These are phyloP conservation scores for Cercospora berteroae DNA, from an alignment of 2,329 filamentous ascomycete species.

Conservation along the genomic window DNA sequence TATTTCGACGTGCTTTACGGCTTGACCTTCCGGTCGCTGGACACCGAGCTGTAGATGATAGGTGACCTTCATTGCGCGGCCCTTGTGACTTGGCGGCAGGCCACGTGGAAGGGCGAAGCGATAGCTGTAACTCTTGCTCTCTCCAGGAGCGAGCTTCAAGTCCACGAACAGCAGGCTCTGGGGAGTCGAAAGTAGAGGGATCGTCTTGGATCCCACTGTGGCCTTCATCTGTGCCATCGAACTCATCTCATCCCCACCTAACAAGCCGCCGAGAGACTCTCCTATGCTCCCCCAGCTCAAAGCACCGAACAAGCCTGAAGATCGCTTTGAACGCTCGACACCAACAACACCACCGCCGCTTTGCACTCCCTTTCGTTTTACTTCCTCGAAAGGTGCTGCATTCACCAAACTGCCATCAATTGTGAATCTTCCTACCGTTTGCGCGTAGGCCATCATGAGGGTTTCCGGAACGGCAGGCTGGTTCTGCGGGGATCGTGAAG, in stretches of 20 bases:
- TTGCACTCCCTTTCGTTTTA: conserved; percentile 91
- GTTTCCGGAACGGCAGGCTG: conserved; percentile 64
- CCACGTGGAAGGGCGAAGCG: conserved; percentile 81
- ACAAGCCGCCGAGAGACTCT: conserved; percentile 79
- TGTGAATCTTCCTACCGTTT: conserved; percentile 87
- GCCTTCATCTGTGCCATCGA: conserved; percentile 95
- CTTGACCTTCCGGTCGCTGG: conserved; percentile 76
- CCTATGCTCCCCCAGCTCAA: conserved; percentile 88
- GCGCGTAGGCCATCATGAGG: conserved; percentile 96
- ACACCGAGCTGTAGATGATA: conserved; percentile 92
- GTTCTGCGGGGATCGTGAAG: conserved; percentile 40
- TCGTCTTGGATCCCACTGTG: conserved; percentile 77
- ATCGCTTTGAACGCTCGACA: conserved; percentile 69
- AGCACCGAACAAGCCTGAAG: conserved; percentile 75
- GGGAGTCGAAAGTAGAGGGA: conserved; percentile 89
- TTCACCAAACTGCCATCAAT: conserved; percentile 90
- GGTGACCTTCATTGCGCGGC: conserved; percentile 88
- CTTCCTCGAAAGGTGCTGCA: conserved; percentile 85
- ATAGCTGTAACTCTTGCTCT: conserved; percentile 85
- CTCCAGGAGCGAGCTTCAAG: conserved; percentile 78
- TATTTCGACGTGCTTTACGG: conserved; percentile 85
- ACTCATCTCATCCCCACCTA: conserved; percentile 84
- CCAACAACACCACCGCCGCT: conserved; percentile 80
- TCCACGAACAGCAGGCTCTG: conserved; percentile 97
- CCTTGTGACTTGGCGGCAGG: conserved; percentile 85